Conservation (phyloP, 768 basidiomycete species). For the Russula lepida region DNA sequence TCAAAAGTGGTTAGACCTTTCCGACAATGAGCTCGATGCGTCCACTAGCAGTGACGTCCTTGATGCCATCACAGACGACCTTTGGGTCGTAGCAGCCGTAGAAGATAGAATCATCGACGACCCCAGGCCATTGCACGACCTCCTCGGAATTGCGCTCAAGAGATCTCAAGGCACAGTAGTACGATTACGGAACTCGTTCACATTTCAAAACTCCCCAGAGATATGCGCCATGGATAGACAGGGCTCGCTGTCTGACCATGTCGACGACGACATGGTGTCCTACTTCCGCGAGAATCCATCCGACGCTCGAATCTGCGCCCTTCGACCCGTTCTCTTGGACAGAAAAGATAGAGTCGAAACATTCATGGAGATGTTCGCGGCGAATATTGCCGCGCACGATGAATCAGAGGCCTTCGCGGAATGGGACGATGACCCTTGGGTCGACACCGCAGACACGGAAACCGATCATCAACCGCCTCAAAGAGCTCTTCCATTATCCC, state of each 20-base stretch:
- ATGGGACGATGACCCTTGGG: constrained; percentile 79
- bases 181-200: constrained; percentile 22
- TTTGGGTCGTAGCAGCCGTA: constrained; percentile 73
- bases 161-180: constrained; percentile 46
- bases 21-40: constrained; percentile 49
- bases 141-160: constrained; percentile 57
- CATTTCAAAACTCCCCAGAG: constrained; percentile 17
- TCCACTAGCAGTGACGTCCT: constrained; percentile 43
- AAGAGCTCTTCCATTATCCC: constrained; percentile 38
- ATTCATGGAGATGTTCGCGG: constrained; percentile 51
- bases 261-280: constrained; percentile 31
- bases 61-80: constrained; percentile 48
- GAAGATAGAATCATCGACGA: constrained; percentile 58
- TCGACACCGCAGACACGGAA: constrained; percentile 36
- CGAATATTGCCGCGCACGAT: constrained; percentile 20
- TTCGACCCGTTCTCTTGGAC: constrained; percentile 61
- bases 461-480: constrained; percentile 15
- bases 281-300: constrained; percentile 51
- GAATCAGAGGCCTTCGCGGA: constrained; percentile 35
- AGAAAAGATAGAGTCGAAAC: constrained; percentile 65
- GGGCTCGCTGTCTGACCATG: constrained; percentile 22
- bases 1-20: constrained; percentile 47
- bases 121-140: constrained; percentile 42
- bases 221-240: constrained; percentile 19
- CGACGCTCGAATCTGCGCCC: constrained; percentile 55